These are phyloP conservation scores for Nakaseomyces uthaithaninus DNA, from an alignment of 1,139 yeast genomes.

Conservation along the genomic window DNA sequence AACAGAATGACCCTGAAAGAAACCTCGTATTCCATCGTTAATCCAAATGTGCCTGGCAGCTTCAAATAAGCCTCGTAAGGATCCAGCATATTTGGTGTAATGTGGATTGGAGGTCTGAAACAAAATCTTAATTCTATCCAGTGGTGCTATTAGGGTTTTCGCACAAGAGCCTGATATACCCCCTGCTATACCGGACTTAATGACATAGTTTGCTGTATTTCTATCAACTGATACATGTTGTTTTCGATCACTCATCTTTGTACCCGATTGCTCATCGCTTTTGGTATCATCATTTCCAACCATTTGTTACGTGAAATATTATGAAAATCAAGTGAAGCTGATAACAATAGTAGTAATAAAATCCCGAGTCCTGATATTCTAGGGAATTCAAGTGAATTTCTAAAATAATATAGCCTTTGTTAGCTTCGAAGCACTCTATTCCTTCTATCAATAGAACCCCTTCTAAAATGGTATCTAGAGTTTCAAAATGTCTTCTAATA, in stretches of 20 bases:
- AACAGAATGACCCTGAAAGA: slow-evolving; percentile 93
- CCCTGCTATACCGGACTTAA: slow-evolving; percentile 86
- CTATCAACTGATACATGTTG: slow-evolving; percentile 39
- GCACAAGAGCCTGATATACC: slow-evolving; percentile 96
- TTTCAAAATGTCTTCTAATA: too few species aligned
- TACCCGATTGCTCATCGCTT: background rate
- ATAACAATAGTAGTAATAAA: too few species aligned
- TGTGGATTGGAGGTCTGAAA: slow-evolving; percentile 95
- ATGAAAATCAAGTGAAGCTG: too few species aligned
- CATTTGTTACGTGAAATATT: too few species aligned
- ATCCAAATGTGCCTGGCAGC: slow-evolving; percentile 64
- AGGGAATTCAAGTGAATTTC: too few species aligned
- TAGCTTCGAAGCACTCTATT: too few species aligned
- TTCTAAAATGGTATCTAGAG: too few species aligned
- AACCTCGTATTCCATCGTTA: slow-evolving; percentile 70
- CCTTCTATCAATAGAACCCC: too few species aligned
- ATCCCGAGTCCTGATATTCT: too few species aligned
- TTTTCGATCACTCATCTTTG: background rate
- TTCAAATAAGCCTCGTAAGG: slow-evolving; percentile 61
- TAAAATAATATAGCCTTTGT: too few species aligned
- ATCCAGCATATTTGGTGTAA: slow-evolving; percentile 71
- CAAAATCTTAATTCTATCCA: slow-evolving; percentile 86
- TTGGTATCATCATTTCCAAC: background rate
- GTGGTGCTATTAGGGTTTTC: slow-evolving; percentile 88
- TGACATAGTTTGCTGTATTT: slow-evolving; percentile 66